Percentiles rank a stretch among this genome's conserved stretches.
These are phyloP conservation scores for Malus hybrid DNA, from an alignment of 331 rosid species.

Conservation along the genomic window DNA sequence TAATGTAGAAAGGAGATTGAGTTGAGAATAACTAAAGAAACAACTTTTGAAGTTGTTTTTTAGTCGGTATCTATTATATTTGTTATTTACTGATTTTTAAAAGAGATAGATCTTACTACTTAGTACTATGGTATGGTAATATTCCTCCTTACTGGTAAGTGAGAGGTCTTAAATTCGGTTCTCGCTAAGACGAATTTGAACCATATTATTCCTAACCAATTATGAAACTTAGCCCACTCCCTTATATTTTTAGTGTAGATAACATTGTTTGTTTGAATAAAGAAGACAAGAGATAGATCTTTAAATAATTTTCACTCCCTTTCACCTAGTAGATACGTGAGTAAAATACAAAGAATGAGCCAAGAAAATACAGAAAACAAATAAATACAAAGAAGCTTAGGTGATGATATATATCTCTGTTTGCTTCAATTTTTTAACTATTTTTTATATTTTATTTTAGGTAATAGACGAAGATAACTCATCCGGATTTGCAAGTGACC, in stretches of 20 bases:
- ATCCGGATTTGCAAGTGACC: too few species aligned
- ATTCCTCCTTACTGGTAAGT: too few species aligned
- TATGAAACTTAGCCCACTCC: too few species aligned
- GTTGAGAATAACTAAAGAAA: not conserved
- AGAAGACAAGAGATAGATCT: not conserved
- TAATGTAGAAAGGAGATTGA: not conserved
- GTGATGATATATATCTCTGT: not conserved
- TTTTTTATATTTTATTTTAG: not conserved
- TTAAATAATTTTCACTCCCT: not conserved
- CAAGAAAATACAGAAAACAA: not conserved
- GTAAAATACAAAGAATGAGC: not conserved
- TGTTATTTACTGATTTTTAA: not conserved
- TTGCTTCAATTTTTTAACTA: not conserved
- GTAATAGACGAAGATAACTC: not conserved
- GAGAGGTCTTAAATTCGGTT: too few species aligned
- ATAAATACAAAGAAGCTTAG: not conserved
- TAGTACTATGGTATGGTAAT: too few species aligned
- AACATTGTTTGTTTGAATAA: too few species aligned
- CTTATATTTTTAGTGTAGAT: fast-evolving
- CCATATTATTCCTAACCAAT: fast-evolving
- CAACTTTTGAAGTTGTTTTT: not conserved
- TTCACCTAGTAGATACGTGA: not conserved
- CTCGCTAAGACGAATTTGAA: fast-evolving
- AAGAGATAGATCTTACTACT: too few species aligned
- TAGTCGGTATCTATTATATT: not conserved